A percentile compares a stretch with the other conserved stretches of the same genome.
Evolutionary conservation across 129 eudicot species (phyloP).

Genomic region (Helianthus annuus): DNA sequence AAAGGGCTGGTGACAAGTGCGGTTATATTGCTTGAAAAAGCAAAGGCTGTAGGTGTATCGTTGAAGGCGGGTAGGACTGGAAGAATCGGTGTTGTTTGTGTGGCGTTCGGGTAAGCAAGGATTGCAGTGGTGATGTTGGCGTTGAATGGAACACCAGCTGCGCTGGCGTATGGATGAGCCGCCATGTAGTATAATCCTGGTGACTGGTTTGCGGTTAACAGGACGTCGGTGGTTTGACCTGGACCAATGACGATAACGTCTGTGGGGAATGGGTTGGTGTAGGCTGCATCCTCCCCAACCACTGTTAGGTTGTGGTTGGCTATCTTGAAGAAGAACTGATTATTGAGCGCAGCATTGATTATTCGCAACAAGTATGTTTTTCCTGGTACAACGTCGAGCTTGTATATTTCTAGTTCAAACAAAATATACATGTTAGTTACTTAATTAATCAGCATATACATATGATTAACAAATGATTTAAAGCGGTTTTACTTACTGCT

Average conservation of each 20-base stretch:
- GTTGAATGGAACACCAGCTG: constrained; percentile 26
- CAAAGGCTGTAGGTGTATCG: constrained; percentile 58
- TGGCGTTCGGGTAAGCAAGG: constrained; percentile 37
- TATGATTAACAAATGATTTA: background rate
- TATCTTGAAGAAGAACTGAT: constrained; percentile 67
- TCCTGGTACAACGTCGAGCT: constrained; percentile 49
- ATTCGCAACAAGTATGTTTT: constrained; percentile 69
- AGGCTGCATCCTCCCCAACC: constrained; percentile 73
- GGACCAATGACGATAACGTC: constrained; percentile 63
- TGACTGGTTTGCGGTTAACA: constrained; percentile 58
- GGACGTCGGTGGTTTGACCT: constrained; percentile 78
- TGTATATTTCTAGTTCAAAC: constrained; percentile 41
- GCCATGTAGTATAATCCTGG: constrained; percentile 69
- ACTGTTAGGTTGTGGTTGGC: constrained; percentile 70
- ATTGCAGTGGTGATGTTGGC: constrained; percentile 65
- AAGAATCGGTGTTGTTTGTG: constrained; percentile 36
- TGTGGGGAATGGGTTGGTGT: constrained; percentile 57
- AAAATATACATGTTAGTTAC: background rate
- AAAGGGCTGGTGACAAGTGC: constrained; percentile 52
- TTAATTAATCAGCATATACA: background rate
- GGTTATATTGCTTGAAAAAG: constrained; percentile 48
- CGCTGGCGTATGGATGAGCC: constrained; percentile 54
- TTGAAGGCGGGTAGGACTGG: constrained; percentile 60
- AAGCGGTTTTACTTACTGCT: constrained; percentile 35
- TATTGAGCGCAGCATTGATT: constrained; percentile 87